Evolutionary conservation across 129 eudicot genomes (phyloP), one percentile per base, ranked within the genome.

Genomic region (Lonicera japonica): DNA sequence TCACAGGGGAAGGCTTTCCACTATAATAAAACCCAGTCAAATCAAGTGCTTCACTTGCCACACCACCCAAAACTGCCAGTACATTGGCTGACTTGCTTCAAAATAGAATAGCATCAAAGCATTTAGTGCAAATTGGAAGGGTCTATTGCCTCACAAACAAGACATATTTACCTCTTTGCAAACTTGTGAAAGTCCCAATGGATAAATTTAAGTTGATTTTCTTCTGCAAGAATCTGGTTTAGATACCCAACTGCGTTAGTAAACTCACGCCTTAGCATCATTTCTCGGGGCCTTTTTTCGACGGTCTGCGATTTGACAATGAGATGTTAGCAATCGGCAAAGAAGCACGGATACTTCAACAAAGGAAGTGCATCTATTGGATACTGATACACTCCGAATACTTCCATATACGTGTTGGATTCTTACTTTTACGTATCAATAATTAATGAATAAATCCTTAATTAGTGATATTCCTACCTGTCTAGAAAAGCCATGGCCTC

Each of bases 151-250:
- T 25, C 38, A 61, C 54, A 63, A 65, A 64, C 57, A 67, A 25
- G 39, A 29, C n/a, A 40, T 11, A 16, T 24, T 54, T 75, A 87
- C 97, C 94, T 84, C 79, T 91, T 91, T 0, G 97, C 96, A 67
- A 91, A 91, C 82, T 91, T 91, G 83, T 91, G 94, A 55, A 91
- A 91, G 81, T 91, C 97, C 97, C 97, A 91, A 62, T 91, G 97
- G 22, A 91, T 87, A 77, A 91, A 91, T 57, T 85, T 78, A 54
- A 91, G 82, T 70, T 79, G 86, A 54, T 80, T 85, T 78, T 87
- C 98, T 74, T 87, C 86, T 24, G 95, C 61, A 58, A 92, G 82
- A 62, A 84, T 92, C 73, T 92, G 88, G 74, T 92, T 92, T 29
- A 92, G 77, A 76, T 87, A 92, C 63, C 96, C 96, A 77, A 92